Evolutionary conservation across 495 filamentous ascomycete species (phyloP).

Genomic region (Recurvomyces mirabilis): DNA sequence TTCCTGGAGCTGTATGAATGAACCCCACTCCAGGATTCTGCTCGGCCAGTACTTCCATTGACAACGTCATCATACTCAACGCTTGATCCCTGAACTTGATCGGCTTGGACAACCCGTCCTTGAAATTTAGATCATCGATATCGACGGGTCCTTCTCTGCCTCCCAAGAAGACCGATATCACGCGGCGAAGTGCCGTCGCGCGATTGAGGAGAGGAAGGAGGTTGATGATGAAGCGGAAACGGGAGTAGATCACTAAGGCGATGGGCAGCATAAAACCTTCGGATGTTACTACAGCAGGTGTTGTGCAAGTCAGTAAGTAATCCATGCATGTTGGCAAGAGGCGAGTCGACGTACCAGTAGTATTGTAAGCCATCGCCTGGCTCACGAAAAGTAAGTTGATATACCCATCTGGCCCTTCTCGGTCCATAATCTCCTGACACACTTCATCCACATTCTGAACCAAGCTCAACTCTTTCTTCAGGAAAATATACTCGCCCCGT

Average conservation of each 20-base stretch:
- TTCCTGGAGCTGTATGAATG: conserved; percentile 47
- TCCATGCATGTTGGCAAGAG: too few species aligned
- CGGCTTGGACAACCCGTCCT: conserved; percentile 22
- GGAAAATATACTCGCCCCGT: conserved; percentile 39
- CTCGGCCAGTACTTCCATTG: conserved; percentile 37
- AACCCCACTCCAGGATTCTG: conserved; percentile 42
- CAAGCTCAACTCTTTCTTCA: conserved; percentile 46
- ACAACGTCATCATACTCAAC: conserved; percentile 40
- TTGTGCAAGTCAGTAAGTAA: too few species aligned
- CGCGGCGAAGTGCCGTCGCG: conserved; percentile 31
- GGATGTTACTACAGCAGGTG: conserved; percentile 22
- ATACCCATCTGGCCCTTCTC: conserved; percentile 36
- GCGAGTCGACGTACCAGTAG: background rate
- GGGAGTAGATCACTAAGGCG: conserved; percentile 19
- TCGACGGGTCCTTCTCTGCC: conserved; percentile 44
- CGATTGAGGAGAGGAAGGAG: conserved; percentile 47
- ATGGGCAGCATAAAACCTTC: conserved; percentile 23
- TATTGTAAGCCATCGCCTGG: conserved; percentile 2
- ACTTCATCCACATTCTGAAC: conserved; percentile 36
- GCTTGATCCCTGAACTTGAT: conserved; percentile 34
- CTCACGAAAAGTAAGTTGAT: conserved; percentile 54
- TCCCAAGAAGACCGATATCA: conserved; percentile 45
- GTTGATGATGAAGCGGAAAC: conserved; percentile 35
- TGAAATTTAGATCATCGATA: conserved; percentile 36
- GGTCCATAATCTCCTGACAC: conserved; percentile 42